Evolutionary conservation across 805 yeast genomes (phyloP).

Genomic region (Metschnikowia picachoensis): DNA sequence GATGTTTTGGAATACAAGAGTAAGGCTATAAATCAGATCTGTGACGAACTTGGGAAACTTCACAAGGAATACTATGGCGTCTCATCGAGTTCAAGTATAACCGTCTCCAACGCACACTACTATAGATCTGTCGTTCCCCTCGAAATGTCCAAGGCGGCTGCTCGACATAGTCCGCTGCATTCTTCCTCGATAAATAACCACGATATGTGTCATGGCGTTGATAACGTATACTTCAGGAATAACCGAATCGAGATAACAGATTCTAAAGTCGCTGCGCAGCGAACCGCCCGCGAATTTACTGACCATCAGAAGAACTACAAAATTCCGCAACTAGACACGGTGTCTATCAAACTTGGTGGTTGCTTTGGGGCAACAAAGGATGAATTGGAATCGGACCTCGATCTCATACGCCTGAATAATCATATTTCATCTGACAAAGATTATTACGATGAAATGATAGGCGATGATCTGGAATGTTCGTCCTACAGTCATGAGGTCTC

Average conservation of each 20-base stretch:
- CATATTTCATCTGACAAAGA: background rate
- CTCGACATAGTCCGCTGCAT: constrained; percentile 10
- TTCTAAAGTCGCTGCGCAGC: constrained; percentile 19
- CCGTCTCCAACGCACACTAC: constrained; percentile 18
- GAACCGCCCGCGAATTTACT: constrained; percentile 1
- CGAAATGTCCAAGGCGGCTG: constrained; percentile 8
- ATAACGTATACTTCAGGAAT: constrained; percentile 23
- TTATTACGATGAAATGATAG: background rate
- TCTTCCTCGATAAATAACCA: constrained; percentile 13
- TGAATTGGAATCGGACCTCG: constrained; percentile 15
- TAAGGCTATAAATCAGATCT: constrained; percentile 24
- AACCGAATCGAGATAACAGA: constrained; percentile 33
- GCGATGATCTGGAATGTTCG: constrained; percentile 5
- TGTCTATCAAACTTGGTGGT: constrained; percentile 12
- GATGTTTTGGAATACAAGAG: constrained; percentile 24
- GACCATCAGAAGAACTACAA: constrained; percentile 7
- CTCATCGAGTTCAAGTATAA: constrained; percentile 12
- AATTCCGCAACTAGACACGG: constrained; percentile 17
- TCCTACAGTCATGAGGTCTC: constrained; percentile 3
- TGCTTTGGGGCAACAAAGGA: constrained; percentile 13
- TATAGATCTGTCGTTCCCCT: constrained; percentile 25
- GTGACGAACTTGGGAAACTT: constrained; percentile 25
- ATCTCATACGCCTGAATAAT: constrained; percentile 3
- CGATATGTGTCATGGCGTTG: constrained; percentile 21
- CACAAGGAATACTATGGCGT: constrained; percentile 29